Evolutionary conservation across 129 eudicot species (phyloP).

Genomic region (Arctium minus): DNA sequence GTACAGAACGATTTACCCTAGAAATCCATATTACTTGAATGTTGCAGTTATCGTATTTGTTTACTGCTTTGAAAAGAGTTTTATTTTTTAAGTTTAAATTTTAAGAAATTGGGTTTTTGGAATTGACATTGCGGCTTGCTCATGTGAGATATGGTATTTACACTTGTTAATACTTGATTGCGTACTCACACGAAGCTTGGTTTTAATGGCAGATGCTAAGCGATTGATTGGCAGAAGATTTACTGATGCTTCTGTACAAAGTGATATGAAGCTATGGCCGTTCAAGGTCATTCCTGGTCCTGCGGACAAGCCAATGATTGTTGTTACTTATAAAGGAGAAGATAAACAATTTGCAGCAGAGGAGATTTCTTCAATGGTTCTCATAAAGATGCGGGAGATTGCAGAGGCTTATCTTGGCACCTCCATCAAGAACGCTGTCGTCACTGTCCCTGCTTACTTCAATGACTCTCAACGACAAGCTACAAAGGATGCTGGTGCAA

Average conservation of each 20-base stretch:
- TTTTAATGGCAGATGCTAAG: constrained; percentile 36
- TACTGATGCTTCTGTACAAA: constrained; percentile 6
- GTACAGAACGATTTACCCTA: neutral
- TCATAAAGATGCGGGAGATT: constrained; percentile 20
- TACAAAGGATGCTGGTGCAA: constrained; percentile 18
- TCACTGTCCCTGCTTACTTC: constrained; percentile 27
- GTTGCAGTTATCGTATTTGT: neutral
- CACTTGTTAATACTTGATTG: neutral
- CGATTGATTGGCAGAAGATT: constrained; percentile 29
- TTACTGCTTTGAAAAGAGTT: neutral
- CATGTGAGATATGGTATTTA: neutral
- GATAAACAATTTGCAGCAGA: constrained; percentile 21
- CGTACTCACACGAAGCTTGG: neutral
- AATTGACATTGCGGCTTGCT: neutral
- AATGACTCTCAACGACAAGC: constrained; percentile 27
- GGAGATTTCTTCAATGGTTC: constrained; percentile 29
- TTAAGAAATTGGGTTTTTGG: neutral
- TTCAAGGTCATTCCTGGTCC: constrained; percentile 14
- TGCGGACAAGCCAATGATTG: constrained; percentile 18
- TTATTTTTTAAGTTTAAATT: too few species aligned
- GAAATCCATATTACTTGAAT: neutral
- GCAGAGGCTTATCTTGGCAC: constrained; percentile 18
- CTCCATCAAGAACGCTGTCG: constrained; percentile 13
- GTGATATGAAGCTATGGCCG: constrained; percentile 27
- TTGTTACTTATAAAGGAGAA: constrained; percentile 20